These are phyloP conservation scores for Cryptosporidium ubiquitum DNA, from an alignment of 169 alveolate species.

Conservation along the genomic window DNA sequence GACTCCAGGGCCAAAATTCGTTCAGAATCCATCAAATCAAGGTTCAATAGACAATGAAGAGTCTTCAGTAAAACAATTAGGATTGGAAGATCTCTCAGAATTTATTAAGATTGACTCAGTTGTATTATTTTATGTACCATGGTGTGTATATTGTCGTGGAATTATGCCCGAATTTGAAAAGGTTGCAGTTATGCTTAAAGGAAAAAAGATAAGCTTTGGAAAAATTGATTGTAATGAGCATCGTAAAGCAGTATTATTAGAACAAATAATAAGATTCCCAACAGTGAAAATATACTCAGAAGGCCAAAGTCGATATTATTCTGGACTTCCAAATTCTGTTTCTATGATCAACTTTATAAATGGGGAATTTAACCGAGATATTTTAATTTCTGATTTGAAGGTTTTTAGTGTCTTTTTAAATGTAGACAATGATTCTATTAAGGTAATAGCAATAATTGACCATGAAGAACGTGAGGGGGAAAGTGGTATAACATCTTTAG, in stretches of 20 bases:
- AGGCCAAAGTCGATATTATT: constrained; percentile 42
- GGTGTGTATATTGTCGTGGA: constrained; percentile 71
- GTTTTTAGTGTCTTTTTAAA: not conserved
- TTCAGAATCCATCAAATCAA: not conserved
- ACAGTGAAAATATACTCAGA: constrained; percentile 51
- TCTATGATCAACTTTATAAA: constrained; percentile 48
- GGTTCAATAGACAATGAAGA: not conserved
- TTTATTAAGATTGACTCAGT: constrained; percentile 21
- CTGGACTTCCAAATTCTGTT: constrained; percentile 51
- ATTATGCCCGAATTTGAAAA: constrained; percentile 68
- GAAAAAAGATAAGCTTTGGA: constrained; percentile 30
- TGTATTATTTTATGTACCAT: constrained; percentile 67
- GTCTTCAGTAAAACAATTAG: constrained; percentile 20
- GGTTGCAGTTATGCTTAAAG: constrained; percentile 44
- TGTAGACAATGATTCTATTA: constrained; percentile 22
- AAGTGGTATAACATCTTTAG: not conserved
- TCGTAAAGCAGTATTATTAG: constrained; percentile 32
- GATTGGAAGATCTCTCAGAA: constrained; percentile 18
- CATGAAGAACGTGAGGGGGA: not conserved
- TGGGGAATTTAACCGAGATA: constrained; percentile 45
- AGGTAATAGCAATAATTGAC: constrained; percentile 44
- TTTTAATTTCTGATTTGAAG: constrained; percentile 4
- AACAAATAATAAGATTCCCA: constrained; percentile 59
- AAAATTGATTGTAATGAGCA: constrained; percentile 67
- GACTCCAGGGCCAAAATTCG: constrained; percentile 10